Base-by-base conservation (phyloP, 2,329 filamentous ascomycete genomes). In the Ophiostoma fasciatum region DNA sequence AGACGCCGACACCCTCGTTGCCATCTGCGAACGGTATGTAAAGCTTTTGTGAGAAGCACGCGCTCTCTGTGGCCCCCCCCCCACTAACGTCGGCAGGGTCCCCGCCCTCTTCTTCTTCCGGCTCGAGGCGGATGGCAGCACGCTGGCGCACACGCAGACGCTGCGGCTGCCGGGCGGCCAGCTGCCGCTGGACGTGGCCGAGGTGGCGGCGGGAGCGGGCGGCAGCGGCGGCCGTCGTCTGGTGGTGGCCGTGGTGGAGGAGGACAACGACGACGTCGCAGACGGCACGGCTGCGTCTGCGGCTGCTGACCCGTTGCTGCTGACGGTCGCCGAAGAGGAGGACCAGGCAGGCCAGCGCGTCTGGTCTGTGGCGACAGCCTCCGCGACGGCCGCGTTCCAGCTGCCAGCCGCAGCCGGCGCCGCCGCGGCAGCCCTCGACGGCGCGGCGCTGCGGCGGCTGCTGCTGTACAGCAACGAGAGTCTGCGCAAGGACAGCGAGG, bases 91-190 rank as follows among this genome's bases (percentile, higher is more conserved):
- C 2, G 17, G 21, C 43, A 74, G 66, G 25, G 51, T 69, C 37
- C 68, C 74, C 39, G 80, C 67, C 28, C 57, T 92, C 8, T 75
- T 88, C 53, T 58, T 69, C 37, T 81, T 78, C 58, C 56, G 58
- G n/a, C 60, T 80, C 26, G 52, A 53, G n/a, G 42, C 51, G 1
- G 52, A 68, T 33, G 42, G 40, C 32, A 66, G 66, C 41, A 55
- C 51, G 12, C 59, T 83, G 28, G 53, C 59, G 8, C 59, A 68
- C 42, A 52, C 55, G 7, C 56, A 64, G 31, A 66, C 64, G 34
- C 49, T 83, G 36, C 53, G 61, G 27, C 53, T 83, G 30, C 36
- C 36, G 5, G 60, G 64, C 3, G 78, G 78, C 7, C 35, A 36
- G 22, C 36, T 46, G 11, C 68, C 75, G 1, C 65, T 88, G 5